A percentile compares a stretch with the other conserved stretches of the same genome.
Conservation (phyloP, 768 basidiomycete species). For the Hericium alpestre region DNA sequence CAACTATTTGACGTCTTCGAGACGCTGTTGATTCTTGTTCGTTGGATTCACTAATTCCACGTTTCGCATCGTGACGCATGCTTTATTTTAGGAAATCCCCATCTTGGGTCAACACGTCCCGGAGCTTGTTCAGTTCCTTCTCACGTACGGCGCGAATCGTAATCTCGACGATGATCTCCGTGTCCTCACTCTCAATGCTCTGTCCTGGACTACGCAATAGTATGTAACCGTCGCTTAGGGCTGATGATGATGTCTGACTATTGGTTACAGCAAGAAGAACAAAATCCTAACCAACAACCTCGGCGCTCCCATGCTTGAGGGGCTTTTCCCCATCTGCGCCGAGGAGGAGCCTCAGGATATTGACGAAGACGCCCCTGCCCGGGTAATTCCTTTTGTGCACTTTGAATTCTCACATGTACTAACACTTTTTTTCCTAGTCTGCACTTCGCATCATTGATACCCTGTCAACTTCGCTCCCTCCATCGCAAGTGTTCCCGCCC, state of each 20-base stretch:
- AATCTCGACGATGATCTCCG: conserved; percentile 70
- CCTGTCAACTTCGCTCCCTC: conserved; percentile 85
- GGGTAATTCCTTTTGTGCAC: conserved; percentile 39
- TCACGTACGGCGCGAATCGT: conserved; percentile 72
- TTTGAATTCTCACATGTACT: conserved; percentile 1
- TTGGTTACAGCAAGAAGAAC: conserved; percentile 71
- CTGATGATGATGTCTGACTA: conserved; percentile 7
- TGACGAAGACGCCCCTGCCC: conserved; percentile 88
- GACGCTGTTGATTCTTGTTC: conserved; percentile 83
- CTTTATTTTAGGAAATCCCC: conserved; percentile 69
- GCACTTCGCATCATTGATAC: conserved; percentile 92
- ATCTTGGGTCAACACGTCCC: conserved; percentile 81
- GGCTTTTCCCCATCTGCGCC: conserved; percentile 87
- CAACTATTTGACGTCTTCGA: conserved; percentile 94
- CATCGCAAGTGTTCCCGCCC: conserved; percentile 90
- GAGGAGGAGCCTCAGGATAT: conserved; percentile 89
- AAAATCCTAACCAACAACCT: conserved; percentile 83
- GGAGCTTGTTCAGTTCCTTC: conserved; percentile 80
- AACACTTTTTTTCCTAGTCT: conserved; percentile 37
- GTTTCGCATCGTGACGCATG: neutral
- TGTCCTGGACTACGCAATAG: conserved; percentile 98
- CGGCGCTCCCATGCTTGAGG: conserved; percentile 77
- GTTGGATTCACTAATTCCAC: conserved; percentile 15
- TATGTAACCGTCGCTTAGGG: conserved; percentile 24
- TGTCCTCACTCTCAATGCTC: conserved; percentile 81